Conservation (phyloP, 805 yeast species). For the Candida nemodendra region DNA sequence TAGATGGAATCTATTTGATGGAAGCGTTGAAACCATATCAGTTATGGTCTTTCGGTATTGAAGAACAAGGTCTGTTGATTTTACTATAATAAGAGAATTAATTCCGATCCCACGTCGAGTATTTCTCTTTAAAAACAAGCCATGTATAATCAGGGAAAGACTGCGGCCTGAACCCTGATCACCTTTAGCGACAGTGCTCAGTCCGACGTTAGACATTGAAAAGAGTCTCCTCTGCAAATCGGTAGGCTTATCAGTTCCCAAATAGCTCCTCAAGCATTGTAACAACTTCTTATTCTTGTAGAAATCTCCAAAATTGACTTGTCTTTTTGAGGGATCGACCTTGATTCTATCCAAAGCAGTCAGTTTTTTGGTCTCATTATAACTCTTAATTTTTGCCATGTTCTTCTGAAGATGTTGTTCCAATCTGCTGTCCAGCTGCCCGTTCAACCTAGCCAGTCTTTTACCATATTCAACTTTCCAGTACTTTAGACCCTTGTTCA, state of each 20-base stretch:
- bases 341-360: constrained; percentile 24
- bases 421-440: constrained; percentile 18
- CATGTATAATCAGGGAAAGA: constrained; percentile 26
- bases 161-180: constrained; percentile 34
- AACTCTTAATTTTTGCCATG: constrained; percentile 25
- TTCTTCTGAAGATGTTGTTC: constrained; percentile 22
- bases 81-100: constrained; percentile 31
- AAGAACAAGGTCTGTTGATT: constrained; percentile 25
- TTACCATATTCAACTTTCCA: constrained; percentile 22
- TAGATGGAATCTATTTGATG: constrained; percentile 1
- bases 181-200: constrained; percentile 33
- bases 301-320: constrained; percentile 20
- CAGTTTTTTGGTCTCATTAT: constrained; percentile 20
- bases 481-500: constrained; percentile 15
- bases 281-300: constrained; percentile 15
- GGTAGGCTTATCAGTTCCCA: constrained; percentile 23
- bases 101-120: constrained; percentile 27
- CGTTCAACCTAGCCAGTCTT: constrained; percentile 19
- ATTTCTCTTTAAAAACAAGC: constrained; percentile 25
- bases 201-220: constrained; percentile 23
- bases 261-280: constrained; percentile 15
- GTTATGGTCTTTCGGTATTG: constrained; percentile 22
- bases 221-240: constrained; percentile 31
- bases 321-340: constrained; percentile 16
- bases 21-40: constrained; percentile 10